A percentile compares a stretch with the other conserved stretches of the same genome.
phyloP scores from a whole-genome alignment of 2,329 filamentous ascomycete species.

The Thielaviopsis punctulata region DNA sequence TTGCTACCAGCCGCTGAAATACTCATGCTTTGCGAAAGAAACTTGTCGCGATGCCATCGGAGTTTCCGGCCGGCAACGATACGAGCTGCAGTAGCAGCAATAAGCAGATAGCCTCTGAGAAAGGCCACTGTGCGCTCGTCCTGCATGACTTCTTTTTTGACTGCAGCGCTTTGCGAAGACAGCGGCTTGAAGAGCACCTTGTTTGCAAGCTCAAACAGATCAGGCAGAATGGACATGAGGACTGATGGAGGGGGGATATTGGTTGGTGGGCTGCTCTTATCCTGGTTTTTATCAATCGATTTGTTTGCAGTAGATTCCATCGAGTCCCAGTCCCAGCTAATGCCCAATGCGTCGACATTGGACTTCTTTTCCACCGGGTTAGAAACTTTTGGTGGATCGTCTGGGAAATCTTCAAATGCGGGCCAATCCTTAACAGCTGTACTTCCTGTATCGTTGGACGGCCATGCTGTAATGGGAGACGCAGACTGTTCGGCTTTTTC shows the following conservation, averaged over 20 bases:
- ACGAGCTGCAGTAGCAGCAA: slow-evolving; percentile 54
- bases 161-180: slow-evolving; percentile 35
- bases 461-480: slow-evolving; percentile 31
- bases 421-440: slow-evolving; percentile 32
- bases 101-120: slow-evolving; percentile 43
- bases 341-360: background rate
- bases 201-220: slow-evolving; percentile 49
- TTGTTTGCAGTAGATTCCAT: slow-evolving; percentile 17
- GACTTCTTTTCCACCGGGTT: background rate
- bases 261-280: slow-evolving; percentile 43
- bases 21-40: slow-evolving; percentile 72
- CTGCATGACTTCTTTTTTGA: slow-evolving; percentile 46
- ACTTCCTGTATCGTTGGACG: slow-evolving; percentile 18
- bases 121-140: slow-evolving; percentile 46
- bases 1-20: slow-evolving; percentile 63
- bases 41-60: slow-evolving; percentile 80
- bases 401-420: slow-evolving; percentile 30
- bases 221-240: slow-evolving; percentile 59
- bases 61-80: slow-evolving; percentile 71
- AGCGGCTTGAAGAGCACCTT: slow-evolving; percentile 48
- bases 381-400: slow-evolving; percentile 1
- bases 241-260: slow-evolving; percentile 83
- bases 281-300: background rate
- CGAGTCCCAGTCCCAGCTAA: slow-evolving; percentile 35
- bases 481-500: slow-evolving; percentile 19